Percentiles rank a stretch among this genome's conserved stretches.
Evolutionary conservation across 2,329 filamentous ascomycete species (phyloP).

Genomic region (Ceratocystiopsis brevicomis): DNA sequence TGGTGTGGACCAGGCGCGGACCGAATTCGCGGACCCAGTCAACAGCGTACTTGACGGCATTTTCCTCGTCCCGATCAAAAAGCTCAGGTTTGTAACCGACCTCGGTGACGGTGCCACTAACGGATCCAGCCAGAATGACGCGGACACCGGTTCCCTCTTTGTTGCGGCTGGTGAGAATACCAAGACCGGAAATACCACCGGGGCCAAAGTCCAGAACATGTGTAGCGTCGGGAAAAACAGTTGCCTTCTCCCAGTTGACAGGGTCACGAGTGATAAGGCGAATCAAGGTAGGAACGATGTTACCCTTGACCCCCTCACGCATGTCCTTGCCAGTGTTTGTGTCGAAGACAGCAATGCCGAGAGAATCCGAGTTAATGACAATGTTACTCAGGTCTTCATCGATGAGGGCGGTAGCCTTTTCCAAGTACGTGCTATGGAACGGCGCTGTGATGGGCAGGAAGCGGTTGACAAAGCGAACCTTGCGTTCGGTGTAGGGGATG

Average conservation of each 20-base stretch:
- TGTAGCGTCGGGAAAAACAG: conserved; percentile 73
- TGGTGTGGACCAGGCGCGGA: conserved; percentile 78
- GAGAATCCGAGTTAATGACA: conserved; percentile 48
- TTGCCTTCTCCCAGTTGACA: conserved; percentile 93
- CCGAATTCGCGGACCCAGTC: conserved; percentile 98
- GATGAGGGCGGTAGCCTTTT: conserved; percentile 63
- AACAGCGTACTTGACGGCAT: conserved; percentile 83
- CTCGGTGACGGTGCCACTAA: conserved; percentile 75
- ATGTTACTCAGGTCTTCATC: conserved; percentile 75
- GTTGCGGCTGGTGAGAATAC: conserved; percentile 91
- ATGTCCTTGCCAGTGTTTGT: conserved; percentile 80
- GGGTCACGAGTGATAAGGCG: conserved; percentile 88
- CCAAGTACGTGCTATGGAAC: conserved; percentile 92
- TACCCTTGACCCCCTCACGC: conserved; percentile 46
- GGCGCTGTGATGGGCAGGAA: conserved; percentile 95
- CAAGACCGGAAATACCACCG: conserved; percentile 88
- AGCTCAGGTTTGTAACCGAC: conserved; percentile 96
- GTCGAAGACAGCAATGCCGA: conserved; percentile 76
- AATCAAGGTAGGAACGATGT: conserved; percentile 71
- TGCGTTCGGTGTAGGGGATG: conserved; percentile 86
- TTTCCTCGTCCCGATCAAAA: conserved; percentile 87
- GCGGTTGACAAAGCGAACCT: conserved; percentile 88
- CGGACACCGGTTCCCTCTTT: conserved; percentile 97
- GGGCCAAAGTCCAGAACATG: conserved; percentile 95
- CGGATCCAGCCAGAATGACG: conserved; percentile 84